Percentiles rank a stretch among this genome's conserved stretches.
These are phyloP conservation scores for Microbotryum scabiosae DNA, from an alignment of 1,284 basidiomycete species.

Conservation along the genomic window DNA sequence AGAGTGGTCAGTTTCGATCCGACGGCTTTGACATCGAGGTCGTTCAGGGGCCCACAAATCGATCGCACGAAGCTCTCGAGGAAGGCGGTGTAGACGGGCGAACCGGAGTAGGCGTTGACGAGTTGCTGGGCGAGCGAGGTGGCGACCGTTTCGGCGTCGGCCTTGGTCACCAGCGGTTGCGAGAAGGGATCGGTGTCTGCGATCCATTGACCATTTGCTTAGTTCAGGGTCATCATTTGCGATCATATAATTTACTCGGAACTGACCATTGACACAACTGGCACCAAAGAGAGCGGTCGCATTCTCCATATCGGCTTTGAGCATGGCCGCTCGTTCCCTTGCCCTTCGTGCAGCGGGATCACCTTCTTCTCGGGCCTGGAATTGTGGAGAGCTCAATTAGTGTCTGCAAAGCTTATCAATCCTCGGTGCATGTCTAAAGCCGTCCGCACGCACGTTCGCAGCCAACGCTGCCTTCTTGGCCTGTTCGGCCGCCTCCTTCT, in stretches of 20 bases:
- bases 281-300: constrained; percentile 71
- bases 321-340: constrained; percentile 64
- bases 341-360: constrained; percentile 63
- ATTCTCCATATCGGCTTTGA: constrained; percentile 73
- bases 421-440: constrained; percentile 28
- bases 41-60: constrained; percentile 63
- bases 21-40: constrained; percentile 79
- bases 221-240: constrained; percentile 42
- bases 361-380: constrained; percentile 44
- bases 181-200: constrained; percentile 15
- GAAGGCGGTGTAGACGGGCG: constrained; percentile 71
- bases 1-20: constrained; percentile 71
- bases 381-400: too few species aligned
- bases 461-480: constrained; percentile 37
- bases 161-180: constrained; percentile 61
- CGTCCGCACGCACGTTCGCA: constrained; percentile 35
- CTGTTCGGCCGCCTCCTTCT: constrained; percentile 63
- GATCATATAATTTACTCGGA: too few species aligned
- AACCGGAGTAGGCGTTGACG: constrained; percentile 64
- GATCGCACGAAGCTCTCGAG: constrained; percentile 70
- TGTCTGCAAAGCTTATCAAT: neutral
- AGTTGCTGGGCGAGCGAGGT: constrained; percentile 61
- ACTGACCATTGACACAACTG: constrained; percentile 56
- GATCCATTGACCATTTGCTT: too few species aligned
- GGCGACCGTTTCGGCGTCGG: constrained; percentile 69